phyloP scores from a whole-genome alignment of 805 yeast species.

The Saturnispora besseyi region DNA sequence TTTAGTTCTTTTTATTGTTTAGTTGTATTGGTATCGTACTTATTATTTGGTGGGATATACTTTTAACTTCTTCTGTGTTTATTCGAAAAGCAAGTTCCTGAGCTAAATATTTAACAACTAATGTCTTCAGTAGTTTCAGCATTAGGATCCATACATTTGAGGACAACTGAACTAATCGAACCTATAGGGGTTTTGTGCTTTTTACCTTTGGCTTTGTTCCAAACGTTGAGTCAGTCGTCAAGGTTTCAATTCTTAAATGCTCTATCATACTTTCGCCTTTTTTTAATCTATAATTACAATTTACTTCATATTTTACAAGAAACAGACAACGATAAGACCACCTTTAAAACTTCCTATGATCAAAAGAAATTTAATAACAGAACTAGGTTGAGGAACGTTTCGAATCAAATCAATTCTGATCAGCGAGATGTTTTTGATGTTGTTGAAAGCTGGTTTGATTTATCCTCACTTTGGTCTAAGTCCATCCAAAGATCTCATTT shows the following conservation, averaged over 20 bases:
- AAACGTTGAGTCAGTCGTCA: slow-evolving; percentile 18
- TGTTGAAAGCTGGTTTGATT: slow-evolving; percentile 15
- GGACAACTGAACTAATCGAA: background rate
- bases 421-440: slow-evolving; percentile 19
- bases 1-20: too few species aligned
- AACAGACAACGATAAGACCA: slow-evolving; percentile 16
- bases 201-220: slow-evolving; percentile 19
- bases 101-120: background rate
- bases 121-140: background rate
- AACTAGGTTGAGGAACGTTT: slow-evolving; percentile 14
- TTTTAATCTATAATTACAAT: slow-evolving; percentile 19
- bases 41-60: too few species aligned
- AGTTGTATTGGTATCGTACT: too few species aligned
- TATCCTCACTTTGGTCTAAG: slow-evolving; percentile 23
- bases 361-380: slow-evolving; percentile 17
- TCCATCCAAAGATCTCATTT: slow-evolving; percentile 32
- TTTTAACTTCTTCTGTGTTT: too few species aligned
- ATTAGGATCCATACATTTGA: background rate
- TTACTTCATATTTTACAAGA: slow-evolving; percentile 19
- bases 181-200: slow-evolving; percentile 20
- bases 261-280: slow-evolving; percentile 14
- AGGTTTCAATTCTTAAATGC: slow-evolving; percentile 14
- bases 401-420: slow-evolving; percentile 15
- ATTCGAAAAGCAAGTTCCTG: background rate
- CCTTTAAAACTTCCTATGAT: slow-evolving; percentile 16